phyloP scores from a whole-genome alignment of 495 filamentous ascomycete species.

The Terfezia claveryi region DNA sequence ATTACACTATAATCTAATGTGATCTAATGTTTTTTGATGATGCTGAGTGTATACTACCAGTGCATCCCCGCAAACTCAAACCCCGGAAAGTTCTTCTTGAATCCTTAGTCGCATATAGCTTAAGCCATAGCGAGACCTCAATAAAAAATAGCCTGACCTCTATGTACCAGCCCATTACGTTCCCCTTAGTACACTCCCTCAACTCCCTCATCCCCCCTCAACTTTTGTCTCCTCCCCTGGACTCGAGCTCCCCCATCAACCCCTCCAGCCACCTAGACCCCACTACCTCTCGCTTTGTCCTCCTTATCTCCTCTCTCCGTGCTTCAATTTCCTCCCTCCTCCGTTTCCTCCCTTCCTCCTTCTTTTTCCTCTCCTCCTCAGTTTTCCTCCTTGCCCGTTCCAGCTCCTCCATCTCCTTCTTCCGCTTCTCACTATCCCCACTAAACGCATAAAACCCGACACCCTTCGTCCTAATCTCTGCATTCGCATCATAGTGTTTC shows the following conservation, averaged over 20 bases:
- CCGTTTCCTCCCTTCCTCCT: constrained; percentile 30
- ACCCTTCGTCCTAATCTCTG: constrained; percentile 67
- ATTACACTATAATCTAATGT: no score
- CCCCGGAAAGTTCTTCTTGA: no score
- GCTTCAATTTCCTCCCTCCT: constrained; percentile 30
- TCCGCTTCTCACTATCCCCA: constrained; percentile 39
- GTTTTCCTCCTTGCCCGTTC: constrained; percentile 44
- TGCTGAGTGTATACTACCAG: no score
- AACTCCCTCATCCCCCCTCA: not conserved
- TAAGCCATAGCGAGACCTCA: no score
- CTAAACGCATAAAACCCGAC: constrained; percentile 80
- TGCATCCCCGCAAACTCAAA: no score
- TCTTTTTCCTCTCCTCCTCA: constrained; percentile 32
- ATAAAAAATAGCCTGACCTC: no score
- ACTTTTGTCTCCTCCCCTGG: constrained; percentile 17
- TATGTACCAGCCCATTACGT: not conserved
- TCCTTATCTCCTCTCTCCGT: constrained; percentile 28
- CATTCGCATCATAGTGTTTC: constrained; percentile 60
- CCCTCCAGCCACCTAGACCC: constrained; percentile 40
- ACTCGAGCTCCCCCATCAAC: constrained; percentile 39
- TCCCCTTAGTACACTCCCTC: not conserved
- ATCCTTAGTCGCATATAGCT: no score
- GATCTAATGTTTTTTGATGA: no score
- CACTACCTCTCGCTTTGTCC: constrained; percentile 36
- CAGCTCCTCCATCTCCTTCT: constrained; percentile 55